A percentile compares a stretch with the other conserved stretches of the same genome.
Evolutionary conservation across 306 rosid genomes (phyloP).

Genomic region (Trichosanthes cucumerina): DNA sequence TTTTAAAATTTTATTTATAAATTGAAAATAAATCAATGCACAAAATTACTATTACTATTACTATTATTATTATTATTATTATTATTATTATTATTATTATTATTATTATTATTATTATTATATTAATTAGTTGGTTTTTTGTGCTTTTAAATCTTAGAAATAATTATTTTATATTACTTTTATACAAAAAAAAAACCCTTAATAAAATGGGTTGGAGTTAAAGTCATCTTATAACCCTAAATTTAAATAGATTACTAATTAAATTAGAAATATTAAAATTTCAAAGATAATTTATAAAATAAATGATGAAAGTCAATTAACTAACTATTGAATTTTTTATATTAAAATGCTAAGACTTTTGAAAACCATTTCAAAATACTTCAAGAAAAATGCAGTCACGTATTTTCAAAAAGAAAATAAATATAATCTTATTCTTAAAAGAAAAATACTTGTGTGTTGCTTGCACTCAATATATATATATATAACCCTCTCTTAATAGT

Average conservation of each 20-base stretch:
- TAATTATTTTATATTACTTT: neutral
- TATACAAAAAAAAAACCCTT: neutral
- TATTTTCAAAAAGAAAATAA: neutral
- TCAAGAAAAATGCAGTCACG: neutral
- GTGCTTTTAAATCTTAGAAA: no score
- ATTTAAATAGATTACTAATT: neutral
- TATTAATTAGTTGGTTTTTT: no score
- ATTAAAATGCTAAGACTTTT: neutral
- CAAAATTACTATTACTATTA: no score
- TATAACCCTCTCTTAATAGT: no score
- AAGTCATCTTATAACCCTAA: neutral
- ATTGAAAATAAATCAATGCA: neutral
- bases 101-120: no score
- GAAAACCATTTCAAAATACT: neutral
- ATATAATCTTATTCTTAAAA: neutral
- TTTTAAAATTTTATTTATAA: neutral
- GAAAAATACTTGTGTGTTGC: no score
- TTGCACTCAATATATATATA: no score
- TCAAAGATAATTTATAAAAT: neutral
- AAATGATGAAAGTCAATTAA: neutral
- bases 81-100: no score
- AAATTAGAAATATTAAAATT: neutral
- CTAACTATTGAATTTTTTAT: neutral
- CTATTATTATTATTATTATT: no score
- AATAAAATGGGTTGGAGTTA: neutral